Percentiles rank a stretch among this genome's conserved stretches.
phyloP scores from a whole-genome alignment of 1,284 basidiomycete genomes.

The Cerioporus squamosus region DNA sequence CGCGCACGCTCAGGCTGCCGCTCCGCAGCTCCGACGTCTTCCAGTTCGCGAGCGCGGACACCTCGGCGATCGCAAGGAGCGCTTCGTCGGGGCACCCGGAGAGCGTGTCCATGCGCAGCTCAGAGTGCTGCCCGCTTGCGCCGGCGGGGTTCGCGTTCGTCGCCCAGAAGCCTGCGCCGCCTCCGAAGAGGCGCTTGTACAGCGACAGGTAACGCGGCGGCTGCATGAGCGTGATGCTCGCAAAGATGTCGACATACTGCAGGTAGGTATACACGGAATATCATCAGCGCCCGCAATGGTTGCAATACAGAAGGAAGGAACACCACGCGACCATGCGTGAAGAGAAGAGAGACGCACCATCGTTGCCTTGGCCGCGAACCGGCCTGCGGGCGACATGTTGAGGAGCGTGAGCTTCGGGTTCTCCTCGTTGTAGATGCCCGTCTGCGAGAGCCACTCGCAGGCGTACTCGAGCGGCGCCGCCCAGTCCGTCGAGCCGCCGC shows the following conservation, averaged over 20 bases:
- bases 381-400: constrained; percentile 53
- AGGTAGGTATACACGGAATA: constrained; percentile 1
- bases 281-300: neutral
- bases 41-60: constrained; percentile 77
- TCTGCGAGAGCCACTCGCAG: constrained; percentile 73
- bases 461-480: constrained; percentile 64
- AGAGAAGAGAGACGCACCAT: constrained; percentile 54
- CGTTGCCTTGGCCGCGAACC: constrained; percentile 67
- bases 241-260: constrained; percentile 78
- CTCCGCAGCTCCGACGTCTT: constrained; percentile 63
- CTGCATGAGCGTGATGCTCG: constrained; percentile 62
- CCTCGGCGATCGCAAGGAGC: constrained; percentile 75
- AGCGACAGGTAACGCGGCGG: constrained; percentile 69
- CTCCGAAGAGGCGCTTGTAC: constrained; percentile 62
- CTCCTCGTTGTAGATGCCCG: constrained; percentile 61
- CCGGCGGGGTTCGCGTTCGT: constrained; percentile 36
- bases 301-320: neutral
- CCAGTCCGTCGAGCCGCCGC: constrained; percentile 70
- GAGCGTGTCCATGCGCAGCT: constrained; percentile 63
- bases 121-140: constrained; percentile 32
- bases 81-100: constrained; percentile 79
- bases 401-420: constrained; percentile 63
- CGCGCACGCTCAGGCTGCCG: constrained; percentile 68
- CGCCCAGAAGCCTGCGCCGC: constrained; percentile 42
- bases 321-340: neutral